These are phyloP conservation scores for Ophiostoma pallidulum DNA, from an alignment of 2,329 filamentous ascomycete genomes.

Conservation along the genomic window DNA sequence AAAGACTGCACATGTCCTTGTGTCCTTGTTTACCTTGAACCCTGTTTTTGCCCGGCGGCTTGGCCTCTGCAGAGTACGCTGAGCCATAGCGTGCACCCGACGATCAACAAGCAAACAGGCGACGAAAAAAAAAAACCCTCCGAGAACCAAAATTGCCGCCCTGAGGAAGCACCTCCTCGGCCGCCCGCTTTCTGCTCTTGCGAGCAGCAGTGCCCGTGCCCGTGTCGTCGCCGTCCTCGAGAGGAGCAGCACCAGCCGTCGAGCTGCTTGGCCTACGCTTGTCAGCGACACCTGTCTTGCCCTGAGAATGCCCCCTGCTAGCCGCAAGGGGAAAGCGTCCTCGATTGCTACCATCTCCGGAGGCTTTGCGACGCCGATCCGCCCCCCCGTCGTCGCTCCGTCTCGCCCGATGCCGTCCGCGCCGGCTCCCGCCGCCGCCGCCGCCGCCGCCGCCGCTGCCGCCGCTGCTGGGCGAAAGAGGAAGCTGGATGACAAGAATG, in stretches of 20 bases:
- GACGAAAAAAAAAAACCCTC: too few species aligned
- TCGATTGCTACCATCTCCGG: background rate
- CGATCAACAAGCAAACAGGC: too few species aligned
- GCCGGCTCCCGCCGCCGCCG: background rate
- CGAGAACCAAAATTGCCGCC: too few species aligned
- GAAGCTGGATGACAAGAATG: slow-evolving; percentile 33
- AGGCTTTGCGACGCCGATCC: background rate
- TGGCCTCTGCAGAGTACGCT: too few species aligned
- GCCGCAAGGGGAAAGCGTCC: slow-evolving; percentile 5
- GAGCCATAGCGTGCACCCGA: too few species aligned
- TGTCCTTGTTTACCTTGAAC: too few species aligned
- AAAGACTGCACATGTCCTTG: too few species aligned
- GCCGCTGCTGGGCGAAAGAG: slow-evolving; percentile 32
- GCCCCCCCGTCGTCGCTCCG: background rate
- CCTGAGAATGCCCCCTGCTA: slow-evolving; percentile 1
- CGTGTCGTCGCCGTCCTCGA: too few species aligned
- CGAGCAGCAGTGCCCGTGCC: too few species aligned
- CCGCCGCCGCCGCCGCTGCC: background rate
- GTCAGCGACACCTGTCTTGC: background rate
- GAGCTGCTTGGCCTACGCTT: background rate
- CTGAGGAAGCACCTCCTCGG: too few species aligned
- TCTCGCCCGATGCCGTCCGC: slow-evolving; percentile 1
- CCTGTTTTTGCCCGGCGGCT: too few species aligned
- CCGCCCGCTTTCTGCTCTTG: too few species aligned
- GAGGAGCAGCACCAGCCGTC: background rate